phyloP scores from a whole-genome alignment of 2,329 filamentous ascomycete genomes.

The Cercospora sojina region DNA sequence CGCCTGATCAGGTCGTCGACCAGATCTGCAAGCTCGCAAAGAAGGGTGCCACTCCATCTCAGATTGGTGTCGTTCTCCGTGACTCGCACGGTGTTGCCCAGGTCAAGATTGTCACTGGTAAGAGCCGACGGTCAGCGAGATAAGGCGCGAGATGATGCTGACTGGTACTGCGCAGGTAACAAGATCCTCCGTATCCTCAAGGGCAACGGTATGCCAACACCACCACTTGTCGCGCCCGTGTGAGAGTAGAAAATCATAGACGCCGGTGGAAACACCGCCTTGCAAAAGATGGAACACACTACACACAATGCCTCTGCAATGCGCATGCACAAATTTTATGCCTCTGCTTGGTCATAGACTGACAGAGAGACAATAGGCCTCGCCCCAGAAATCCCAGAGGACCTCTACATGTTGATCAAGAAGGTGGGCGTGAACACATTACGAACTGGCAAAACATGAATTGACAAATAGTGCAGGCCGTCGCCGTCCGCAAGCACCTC shows the following conservation, averaged over 20 bases:
- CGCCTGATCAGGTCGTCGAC: slow-evolving; percentile 95
- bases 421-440: slow-evolving; percentile 62
- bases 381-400: slow-evolving; percentile 97
- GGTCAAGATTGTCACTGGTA: slow-evolving; percentile 96
- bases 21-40: slow-evolving; percentile 99
- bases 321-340: slow-evolving; percentile 36
- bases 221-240: slow-evolving; percentile 43
- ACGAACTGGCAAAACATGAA: neutral
- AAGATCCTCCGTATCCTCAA: slow-evolving; percentile 99
- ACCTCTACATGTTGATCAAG: slow-evolving; percentile 99
- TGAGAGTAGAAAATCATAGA: slow-evolving; percentile 37
- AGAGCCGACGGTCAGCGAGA: slow-evolving; percentile 37
- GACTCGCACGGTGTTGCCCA: slow-evolving; percentile 98
- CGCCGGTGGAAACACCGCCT: slow-evolving; percentile 17
- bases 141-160: slow-evolving; percentile 9
- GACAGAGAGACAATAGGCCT: slow-evolving; percentile 71
- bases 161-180: slow-evolving; percentile 66
- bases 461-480: slow-evolving; percentile 60
- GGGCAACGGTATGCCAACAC: slow-evolving; percentile 74
- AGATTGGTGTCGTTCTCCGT: slow-evolving; percentile 98
- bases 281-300: slow-evolving; percentile 31
- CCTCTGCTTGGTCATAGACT: slow-evolving; percentile 47
- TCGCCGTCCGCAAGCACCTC: slow-evolving; percentile 99
- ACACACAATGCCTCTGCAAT: slow-evolving; percentile 17
- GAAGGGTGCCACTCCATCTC: slow-evolving; percentile 97